Conservation (phyloP, 352 stramenopile genomes). For the Pythium rhizo-oryzae region DNA sequence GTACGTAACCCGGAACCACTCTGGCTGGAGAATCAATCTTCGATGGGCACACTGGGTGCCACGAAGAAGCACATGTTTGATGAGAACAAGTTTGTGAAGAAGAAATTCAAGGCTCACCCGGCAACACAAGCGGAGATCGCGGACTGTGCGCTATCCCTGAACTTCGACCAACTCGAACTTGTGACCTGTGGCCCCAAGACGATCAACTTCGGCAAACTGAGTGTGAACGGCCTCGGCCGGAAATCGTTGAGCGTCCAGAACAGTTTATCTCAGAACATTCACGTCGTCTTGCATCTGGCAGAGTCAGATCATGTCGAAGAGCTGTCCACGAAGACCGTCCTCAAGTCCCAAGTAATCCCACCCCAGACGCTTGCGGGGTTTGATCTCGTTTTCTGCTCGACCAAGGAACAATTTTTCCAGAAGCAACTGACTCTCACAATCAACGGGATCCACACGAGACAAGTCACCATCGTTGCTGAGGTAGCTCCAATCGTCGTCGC, state of each 20-base stretch:
- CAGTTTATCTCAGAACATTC: conserved; percentile 77
- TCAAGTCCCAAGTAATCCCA: conserved; percentile 88
- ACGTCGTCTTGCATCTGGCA: conserved; percentile 63
- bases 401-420: conserved; percentile 84
- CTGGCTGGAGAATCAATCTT: conserved; percentile 51
- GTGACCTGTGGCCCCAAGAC: conserved; percentile 73
- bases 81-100: conserved; percentile 90
- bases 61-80: conserved; percentile 68
- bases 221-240: conserved; percentile 76
- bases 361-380: conserved; percentile 83
- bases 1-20: conserved; percentile 52
- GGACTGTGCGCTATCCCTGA: conserved; percentile 76
- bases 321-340: conserved; percentile 47
- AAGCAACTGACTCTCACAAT: conserved; percentile 83
- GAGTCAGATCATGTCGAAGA: conserved; percentile 55
- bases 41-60: conserved; percentile 14
- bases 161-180: conserved; percentile 77
- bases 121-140: conserved; percentile 90
- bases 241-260: conserved; percentile 92
- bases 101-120: conserved; percentile 91
- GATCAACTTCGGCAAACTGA: conserved; percentile 93
- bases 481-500: conserved; percentile 90
- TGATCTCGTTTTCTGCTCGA: conserved; percentile 86
- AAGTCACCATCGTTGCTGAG: conserved; percentile 83
- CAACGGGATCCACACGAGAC: conserved; percentile 85